These are phyloP conservation scores for Symbiodinium pilosum DNA, from an alignment of 73 alveolate genomes.

Conservation along the genomic window DNA sequence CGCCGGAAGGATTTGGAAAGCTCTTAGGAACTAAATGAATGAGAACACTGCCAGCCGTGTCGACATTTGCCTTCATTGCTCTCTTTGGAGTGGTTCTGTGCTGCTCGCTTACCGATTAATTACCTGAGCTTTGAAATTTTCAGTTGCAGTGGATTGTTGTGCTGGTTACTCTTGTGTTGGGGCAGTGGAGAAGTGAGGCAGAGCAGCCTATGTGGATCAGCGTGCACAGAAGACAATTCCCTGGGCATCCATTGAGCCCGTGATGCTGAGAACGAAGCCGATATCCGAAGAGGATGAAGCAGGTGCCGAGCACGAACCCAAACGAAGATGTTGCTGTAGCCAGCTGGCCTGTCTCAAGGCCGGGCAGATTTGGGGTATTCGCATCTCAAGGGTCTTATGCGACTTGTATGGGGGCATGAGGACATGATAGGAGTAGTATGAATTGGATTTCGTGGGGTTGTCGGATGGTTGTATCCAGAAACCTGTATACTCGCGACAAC, in stretches of 20 bases:
- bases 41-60: background rate
- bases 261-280: background rate
- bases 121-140: too few relatives aligned
- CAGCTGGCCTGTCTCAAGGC: background rate
- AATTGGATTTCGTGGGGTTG: too few relatives aligned
- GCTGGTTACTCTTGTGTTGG: too few relatives aligned
- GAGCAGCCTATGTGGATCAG: background rate
- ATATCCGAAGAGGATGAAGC: background rate
- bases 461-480: too few relatives aligned
- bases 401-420: too few relatives aligned
- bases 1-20: background rate
- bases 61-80: background rate
- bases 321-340: background rate
- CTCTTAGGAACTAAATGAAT: background rate
- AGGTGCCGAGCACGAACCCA: background rate
- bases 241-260: background rate
- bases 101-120: too few relatives aligned
- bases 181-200: too few relatives aligned
- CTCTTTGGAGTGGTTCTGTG: background rate
- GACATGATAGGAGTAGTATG: too few relatives aligned
- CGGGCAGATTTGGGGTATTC: too few relatives aligned
- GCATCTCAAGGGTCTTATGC: too few relatives aligned
- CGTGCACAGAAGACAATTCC: background rate
- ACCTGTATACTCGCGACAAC: too few relatives aligned
- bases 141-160: too few relatives aligned